These are phyloP conservation scores for Eimeria zaria DNA, from an alignment of 169 alveolate species.

Conservation along the genomic window DNA sequence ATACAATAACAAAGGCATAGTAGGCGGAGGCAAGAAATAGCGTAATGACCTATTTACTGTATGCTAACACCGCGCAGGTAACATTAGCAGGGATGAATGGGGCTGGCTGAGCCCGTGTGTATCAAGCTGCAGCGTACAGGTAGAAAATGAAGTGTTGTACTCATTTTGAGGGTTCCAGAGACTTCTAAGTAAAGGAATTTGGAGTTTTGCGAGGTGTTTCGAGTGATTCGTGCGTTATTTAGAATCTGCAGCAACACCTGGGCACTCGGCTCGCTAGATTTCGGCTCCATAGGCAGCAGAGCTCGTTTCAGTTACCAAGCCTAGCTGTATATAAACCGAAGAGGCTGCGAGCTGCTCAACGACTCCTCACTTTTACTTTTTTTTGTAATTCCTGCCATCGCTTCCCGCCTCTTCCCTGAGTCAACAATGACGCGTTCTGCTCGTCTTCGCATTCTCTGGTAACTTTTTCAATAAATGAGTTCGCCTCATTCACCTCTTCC, in stretches of 20 bases:
- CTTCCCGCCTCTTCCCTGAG: background rate
- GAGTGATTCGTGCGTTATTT: background rate
- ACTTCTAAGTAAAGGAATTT: background rate
- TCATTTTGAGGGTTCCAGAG: background rate
- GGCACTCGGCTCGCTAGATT: background rate
- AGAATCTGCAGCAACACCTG: background rate
- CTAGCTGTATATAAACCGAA: slow-evolving; percentile 1
- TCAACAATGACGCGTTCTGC: background rate
- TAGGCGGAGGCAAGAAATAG: background rate
- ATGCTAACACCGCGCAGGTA: too few species aligned
- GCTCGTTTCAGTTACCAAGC: background rate
- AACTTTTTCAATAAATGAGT: too few species aligned
- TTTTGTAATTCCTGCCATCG: background rate
- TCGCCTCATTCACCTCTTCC: background rate
- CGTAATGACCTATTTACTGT: too few species aligned
- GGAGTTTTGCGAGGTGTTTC: background rate
- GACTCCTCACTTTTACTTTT: background rate
- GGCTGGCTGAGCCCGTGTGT: background rate
- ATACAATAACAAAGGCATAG: too few species aligned
- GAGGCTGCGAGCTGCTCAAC: background rate
- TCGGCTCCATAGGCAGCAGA: background rate
- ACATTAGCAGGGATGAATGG: background rate
- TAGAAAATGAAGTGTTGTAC: background rate
- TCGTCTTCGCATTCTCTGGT: slow-evolving; percentile 13
- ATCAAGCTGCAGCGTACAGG: background rate